phyloP scores from a whole-genome alignment of 2,329 filamentous ascomycete genomes.

The Ascochyta fabae region DNA sequence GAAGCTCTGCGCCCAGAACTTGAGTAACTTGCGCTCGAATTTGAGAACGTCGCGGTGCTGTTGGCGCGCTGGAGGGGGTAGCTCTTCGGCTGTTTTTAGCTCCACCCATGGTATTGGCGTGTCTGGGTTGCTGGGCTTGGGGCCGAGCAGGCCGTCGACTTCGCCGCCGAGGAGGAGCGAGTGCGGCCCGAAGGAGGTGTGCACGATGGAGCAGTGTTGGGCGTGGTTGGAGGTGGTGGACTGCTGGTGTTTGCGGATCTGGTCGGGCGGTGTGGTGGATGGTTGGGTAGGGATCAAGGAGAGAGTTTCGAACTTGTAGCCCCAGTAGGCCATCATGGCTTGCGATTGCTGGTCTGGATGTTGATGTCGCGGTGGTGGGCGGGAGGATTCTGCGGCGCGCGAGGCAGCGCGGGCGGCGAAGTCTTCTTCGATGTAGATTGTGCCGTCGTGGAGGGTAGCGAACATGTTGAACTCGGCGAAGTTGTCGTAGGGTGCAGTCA shows the following conservation, averaged over 20 bases:
- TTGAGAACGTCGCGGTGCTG: constrained; percentile 72
- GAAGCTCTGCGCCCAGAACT: constrained; percentile 97
- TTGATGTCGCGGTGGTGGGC: constrained; percentile 31
- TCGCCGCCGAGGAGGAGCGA: constrained; percentile 86
- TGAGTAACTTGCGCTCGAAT: constrained; percentile 89
- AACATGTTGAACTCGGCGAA: constrained; percentile 93
- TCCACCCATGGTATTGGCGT: constrained; percentile 84
- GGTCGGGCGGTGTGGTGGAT: constrained; percentile 77
- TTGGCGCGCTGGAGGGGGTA: constrained; percentile 52
- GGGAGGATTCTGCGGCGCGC: constrained; percentile 54
- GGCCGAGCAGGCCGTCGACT: constrained; percentile 73
- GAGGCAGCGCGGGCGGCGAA: constrained; percentile 73
- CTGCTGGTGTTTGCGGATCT: constrained; percentile 77
- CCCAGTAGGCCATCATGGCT: constrained; percentile 92
- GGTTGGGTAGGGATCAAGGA: constrained; percentile 77
- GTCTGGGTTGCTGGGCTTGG: constrained; percentile 26
- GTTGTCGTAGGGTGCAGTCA: constrained; percentile 82
- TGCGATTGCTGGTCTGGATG: constrained; percentile 67
- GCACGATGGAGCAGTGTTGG: constrained; percentile 94
- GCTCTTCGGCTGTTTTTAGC: constrained; percentile 85
- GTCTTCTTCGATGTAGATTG: constrained; percentile 87
- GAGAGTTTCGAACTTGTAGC: constrained; percentile 96
- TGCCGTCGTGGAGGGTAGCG: constrained; percentile 85
- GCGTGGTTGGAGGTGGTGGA: constrained; percentile 84
- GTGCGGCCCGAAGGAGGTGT: constrained; percentile 80